phyloP scores from a whole-genome alignment of 768 basidiomycete species.

The Tricholoma sp. region DNA sequence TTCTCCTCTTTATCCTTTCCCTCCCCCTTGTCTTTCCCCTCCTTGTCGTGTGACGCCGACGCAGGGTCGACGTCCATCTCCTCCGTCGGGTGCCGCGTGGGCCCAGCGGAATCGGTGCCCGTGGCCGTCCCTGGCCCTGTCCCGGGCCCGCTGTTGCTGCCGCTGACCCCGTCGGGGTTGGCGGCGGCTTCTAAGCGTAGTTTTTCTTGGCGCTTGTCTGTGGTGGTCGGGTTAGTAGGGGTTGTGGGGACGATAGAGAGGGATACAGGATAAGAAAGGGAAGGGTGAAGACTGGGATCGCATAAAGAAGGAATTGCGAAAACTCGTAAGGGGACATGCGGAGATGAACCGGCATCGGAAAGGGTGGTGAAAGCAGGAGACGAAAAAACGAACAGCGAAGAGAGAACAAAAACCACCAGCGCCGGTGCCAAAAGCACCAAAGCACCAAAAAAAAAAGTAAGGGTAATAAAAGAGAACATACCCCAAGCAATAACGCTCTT shows the following conservation, averaged over 20 bases:
- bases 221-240: neutral
- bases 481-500: conserved; percentile 66
- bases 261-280: neutral
- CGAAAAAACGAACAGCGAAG: too few species aligned
- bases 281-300: conserved; percentile 1
- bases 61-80: conserved; percentile 38
- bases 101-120: conserved; percentile 31
- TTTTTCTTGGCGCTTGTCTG: conserved; percentile 59
- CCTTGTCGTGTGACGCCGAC: conserved; percentile 13
- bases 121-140: neutral
- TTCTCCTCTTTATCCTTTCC: conserved; percentile 25
- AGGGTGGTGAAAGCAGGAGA: too few species aligned
- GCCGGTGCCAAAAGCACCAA: too few species aligned
- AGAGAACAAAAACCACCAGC: too few species aligned
- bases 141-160: neutral
- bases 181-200: conserved; percentile 28
- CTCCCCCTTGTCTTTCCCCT: conserved; percentile 14
- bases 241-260: too few species aligned
- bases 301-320: neutral
- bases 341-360: too few species aligned
- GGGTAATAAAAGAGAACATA: conserved; percentile 22
- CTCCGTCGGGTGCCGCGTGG: conserved; percentile 41
- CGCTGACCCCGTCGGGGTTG: conserved; percentile 9
- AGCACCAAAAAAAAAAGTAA: neutral
- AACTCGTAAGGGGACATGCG: too few species aligned